A percentile compares a stretch with the other conserved stretches of the same genome.
phyloP scores from a whole-genome alignment of 495 filamentous ascomycete genomes.

The Penicillium herquei region DNA sequence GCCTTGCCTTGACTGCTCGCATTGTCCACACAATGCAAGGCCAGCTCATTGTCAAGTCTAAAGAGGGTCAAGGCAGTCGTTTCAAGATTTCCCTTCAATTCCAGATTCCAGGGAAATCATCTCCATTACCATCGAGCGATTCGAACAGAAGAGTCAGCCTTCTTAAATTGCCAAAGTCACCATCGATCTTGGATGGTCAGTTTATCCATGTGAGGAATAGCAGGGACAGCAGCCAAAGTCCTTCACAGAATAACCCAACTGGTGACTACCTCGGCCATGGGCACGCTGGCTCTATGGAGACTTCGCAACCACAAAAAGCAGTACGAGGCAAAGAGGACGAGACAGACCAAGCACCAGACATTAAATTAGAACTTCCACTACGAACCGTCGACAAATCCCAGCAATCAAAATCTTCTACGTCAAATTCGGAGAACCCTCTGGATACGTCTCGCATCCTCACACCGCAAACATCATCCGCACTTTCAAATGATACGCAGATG shows the following conservation, averaged over 20 bases:
- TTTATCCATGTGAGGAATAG: neutral
- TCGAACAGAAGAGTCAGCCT: neutral
- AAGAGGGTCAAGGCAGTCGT: constrained; percentile 74
- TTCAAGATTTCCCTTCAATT: constrained; percentile 51
- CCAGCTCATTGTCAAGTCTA: constrained; percentile 78
- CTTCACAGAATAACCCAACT: neutral
- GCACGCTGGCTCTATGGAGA: neutral
- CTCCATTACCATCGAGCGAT: neutral
- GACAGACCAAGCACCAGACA: neutral
- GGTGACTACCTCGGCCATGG: neutral
- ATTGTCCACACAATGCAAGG: constrained; percentile 83
- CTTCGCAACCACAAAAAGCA: neutral
- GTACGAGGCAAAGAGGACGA: neutral
- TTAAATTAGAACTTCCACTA: neutral
- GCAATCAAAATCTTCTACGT: neutral
- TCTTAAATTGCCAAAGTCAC: neutral
- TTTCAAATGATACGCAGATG: constrained; percentile 31
- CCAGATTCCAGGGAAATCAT: constrained; percentile 13
- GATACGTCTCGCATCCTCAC: neutral
- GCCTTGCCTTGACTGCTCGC: constrained; percentile 77
- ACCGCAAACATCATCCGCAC: neutral
- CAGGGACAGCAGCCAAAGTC: neutral
- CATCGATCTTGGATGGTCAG: neutral
- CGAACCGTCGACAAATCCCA: neutral
- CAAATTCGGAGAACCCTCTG: neutral